Evolutionary conservation across 2,329 filamentous ascomycete genomes (phyloP), one percentile per base, ranked within the genome.

Genomic region (Aotearoamyces nothofagi): DNA sequence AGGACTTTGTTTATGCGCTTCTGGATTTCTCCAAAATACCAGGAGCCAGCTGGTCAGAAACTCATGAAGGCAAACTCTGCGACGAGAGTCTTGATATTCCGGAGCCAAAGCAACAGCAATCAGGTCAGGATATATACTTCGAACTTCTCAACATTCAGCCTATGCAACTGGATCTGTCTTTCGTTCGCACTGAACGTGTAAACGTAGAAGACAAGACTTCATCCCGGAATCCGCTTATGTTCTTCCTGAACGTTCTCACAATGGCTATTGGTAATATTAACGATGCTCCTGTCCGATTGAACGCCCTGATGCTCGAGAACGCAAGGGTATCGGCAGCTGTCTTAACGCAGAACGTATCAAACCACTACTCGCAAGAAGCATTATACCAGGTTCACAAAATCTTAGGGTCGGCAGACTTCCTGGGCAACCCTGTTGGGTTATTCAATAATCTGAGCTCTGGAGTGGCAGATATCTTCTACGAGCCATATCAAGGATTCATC

Each of bases 231-330:
- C 92, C 92, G 1, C 66, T 98, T 52, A 96, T 96, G 86, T 98
- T 96, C 59, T 86, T 94, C 50, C 75, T 96, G 52, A 96, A 98
- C 47, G 82, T 96, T 41, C 75, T 98, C 61, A 96, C 92, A 1
- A 98, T 98, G 90, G 92, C 90, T 9, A 90, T 98, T 45, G 90
- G 90, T 39, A 98, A 98, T 45, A 83, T 98, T 60, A 98, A 98
- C 45, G 92, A 98, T 54, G 90, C 90, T 5, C 92, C 90, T 0
- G 75, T 98, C 30, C 76, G 83, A 26, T 73, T 98, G 49, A 98
- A 96, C 38, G 83, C 90, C 1, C 61, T 98, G 14, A 80, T 98
- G 59, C 59, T 98, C 14, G 90, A 98, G 53, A 98, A 98, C 44
- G 86, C 90, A 24, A 74, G 90, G 15, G 79, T 98, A 4, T 93